Conservation (phyloP, 73 alveolate genomes). For the Uronychia binucleata region DNA sequence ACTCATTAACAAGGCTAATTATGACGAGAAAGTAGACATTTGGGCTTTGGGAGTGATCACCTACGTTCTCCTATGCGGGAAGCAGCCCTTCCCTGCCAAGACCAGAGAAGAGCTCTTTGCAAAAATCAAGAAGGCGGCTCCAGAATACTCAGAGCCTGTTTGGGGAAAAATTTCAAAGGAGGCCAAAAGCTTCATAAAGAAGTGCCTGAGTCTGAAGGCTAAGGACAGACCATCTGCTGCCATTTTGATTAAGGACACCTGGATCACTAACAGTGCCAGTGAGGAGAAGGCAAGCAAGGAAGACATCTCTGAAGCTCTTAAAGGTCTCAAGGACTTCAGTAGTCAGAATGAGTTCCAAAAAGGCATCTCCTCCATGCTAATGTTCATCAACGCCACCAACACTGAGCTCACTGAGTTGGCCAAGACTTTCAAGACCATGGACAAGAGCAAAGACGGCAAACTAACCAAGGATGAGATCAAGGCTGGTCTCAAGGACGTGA, state of each 20-base stretch:
- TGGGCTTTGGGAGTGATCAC: slow-evolving; percentile 79
- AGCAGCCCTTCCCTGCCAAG: slow-evolving; percentile 73
- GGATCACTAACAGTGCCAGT: slow-evolving; percentile 48
- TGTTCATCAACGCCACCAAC: background rate
- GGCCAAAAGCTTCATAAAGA: background rate
- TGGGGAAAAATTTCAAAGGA: slow-evolving; percentile 8
- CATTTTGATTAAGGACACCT: slow-evolving; percentile 65
- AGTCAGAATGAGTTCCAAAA: background rate
- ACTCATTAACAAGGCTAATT: slow-evolving; percentile 29
- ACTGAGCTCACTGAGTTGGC: slow-evolving; percentile 71
- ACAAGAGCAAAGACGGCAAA: slow-evolving; percentile 80
- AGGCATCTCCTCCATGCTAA: background rate
- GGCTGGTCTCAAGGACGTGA: slow-evolving; percentile 16
- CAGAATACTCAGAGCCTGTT: background rate
- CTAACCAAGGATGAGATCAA: slow-evolving; percentile 72
- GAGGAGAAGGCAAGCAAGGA: background rate
- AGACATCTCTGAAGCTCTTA: background rate
- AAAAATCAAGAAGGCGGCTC: background rate
- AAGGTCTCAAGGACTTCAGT: background rate
- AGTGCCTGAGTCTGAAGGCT: background rate
- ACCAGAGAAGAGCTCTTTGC: slow-evolving; percentile 45
- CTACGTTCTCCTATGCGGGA: slow-evolving; percentile 67
- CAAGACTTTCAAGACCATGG: slow-evolving; percentile 79
- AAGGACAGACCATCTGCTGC: slow-evolving; percentile 10
- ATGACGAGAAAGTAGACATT: slow-evolving; percentile 63